These are phyloP conservation scores for Naganishia randhawae DNA, from an alignment of 768 basidiomycete species.

Conservation along the genomic window DNA sequence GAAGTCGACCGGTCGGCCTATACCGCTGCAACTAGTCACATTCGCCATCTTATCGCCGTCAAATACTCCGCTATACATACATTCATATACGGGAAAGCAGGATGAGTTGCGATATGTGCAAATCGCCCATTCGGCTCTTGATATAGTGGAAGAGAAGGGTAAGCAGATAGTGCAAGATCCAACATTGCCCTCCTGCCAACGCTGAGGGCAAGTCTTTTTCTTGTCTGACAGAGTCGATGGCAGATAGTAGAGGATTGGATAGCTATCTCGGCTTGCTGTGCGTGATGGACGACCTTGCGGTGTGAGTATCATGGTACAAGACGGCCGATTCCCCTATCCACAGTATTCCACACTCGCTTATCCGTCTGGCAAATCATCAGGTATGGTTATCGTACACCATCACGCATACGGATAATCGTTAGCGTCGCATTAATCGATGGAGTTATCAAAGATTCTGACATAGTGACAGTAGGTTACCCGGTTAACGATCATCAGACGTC, in stretches of 20 bases:
- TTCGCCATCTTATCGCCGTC: conserved; percentile 45
- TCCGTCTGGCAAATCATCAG: conserved; percentile 26
- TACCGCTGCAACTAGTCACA: conserved; percentile 45
- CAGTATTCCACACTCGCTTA: not conserved
- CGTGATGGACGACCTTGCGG: conserved; percentile 50
- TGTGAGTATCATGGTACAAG: conserved; percentile 35
- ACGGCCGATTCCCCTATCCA: no score
- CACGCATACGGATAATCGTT: conserved; percentile 44
- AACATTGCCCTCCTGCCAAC: not conserved
- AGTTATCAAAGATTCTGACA: conserved; percentile 49
- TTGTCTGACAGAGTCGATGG: not conserved
- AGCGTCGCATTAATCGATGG: conserved; percentile 47
- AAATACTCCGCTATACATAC: conserved; percentile 45
- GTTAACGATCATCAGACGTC: not conserved
- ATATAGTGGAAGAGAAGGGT: conserved; percentile 50
- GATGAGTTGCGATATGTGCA: conserved; percentile 49
- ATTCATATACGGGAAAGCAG: conserved; percentile 42
- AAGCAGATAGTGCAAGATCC: conserved; percentile 20
- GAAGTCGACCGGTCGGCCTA: not conserved
- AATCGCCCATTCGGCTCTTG: conserved; percentile 46
- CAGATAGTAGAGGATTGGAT: conserved; percentile 38
- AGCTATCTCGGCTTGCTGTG: conserved; percentile 47
- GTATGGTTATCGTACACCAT: conserved; percentile 48
- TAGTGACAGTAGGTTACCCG: conserved; percentile 38
- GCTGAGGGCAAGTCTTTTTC: not conserved